Conservation (phyloP, 345 rosid genomes). For the Brassica carinata region DNA sequence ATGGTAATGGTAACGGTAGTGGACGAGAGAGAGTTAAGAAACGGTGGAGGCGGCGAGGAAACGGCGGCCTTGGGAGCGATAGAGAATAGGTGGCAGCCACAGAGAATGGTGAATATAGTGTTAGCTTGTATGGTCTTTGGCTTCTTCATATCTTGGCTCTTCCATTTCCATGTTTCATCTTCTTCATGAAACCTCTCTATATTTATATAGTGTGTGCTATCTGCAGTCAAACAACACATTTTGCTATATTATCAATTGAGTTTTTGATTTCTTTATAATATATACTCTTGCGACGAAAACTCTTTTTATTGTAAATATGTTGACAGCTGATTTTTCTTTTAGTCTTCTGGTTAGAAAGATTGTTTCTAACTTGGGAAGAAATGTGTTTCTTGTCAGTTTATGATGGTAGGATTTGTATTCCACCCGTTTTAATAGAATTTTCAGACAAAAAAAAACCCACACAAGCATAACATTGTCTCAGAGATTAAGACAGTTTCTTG, state of each 20-base stretch:
- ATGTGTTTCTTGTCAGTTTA: too few relatives aligned
- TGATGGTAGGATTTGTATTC: too few relatives aligned
- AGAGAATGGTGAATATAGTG: constrained; percentile 46
- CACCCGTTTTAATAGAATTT: too few relatives aligned
- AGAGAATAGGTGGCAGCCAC: constrained; percentile 61
- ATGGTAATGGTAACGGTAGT: constrained; percentile 35
- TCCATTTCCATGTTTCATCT: constrained; percentile 40
- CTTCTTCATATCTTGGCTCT: constrained; percentile 39
- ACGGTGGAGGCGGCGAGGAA: constrained; percentile 30
- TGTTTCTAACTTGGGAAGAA: too few relatives aligned
- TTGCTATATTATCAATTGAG: not conserved
- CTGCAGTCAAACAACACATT: not conserved
- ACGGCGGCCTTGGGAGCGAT: not conserved
- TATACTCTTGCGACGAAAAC: not conserved
- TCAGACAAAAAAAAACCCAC: not conserved
- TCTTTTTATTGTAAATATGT: too few relatives aligned
- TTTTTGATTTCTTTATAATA: not conserved
- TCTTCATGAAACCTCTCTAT: constrained; percentile 18
- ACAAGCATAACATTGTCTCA: not conserved
- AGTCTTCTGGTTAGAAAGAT: too few relatives aligned
- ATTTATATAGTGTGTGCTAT: not conserved
- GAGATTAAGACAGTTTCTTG: constrained; percentile 2
- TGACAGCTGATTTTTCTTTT: too few relatives aligned
- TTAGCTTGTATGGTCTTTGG: constrained; percentile 44
- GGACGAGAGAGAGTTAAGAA: constrained; percentile 37